Evolutionary conservation across 2,329 filamentous ascomycete species (phyloP), one percentile per base, ranked within the genome.

Genomic region (Ambrosiella cleistominuta): DNA sequence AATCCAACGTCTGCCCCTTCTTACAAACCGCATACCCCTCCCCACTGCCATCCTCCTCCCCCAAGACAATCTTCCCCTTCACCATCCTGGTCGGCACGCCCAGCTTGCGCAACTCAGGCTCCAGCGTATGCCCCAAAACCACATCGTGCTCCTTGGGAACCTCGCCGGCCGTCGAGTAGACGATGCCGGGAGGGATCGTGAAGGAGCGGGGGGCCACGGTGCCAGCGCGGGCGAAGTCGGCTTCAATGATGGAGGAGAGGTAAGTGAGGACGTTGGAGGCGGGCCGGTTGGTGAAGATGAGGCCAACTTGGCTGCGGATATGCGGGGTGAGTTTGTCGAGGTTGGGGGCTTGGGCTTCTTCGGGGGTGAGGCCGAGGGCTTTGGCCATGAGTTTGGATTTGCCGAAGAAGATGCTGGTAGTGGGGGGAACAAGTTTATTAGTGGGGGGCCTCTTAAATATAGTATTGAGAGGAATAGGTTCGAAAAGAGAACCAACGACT

Each of bases 331-430:
- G 81, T 62, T 74, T 72, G 68, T 87, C 76, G 66, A 93, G 81
- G 68, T 88, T 87, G 50, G 86, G 80, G 64, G 88, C 86, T 71
- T 86, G 80, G 72, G 90, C 88, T 66, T 88, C 85, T 67, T 86
- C 85, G 64, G 82, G 77, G 57, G 77, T 83, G 63, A 80, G 79
- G 68, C 93, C 93, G 35, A 98, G 85, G 59, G 93, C 90, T 73
- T 93, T 91, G 66, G 87, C 83, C 89, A 97, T 97, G 70, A 98
- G 90, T 74, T 97, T 97, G 61, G 91, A 97, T 76, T 97, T 98
- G 74, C 91, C 93, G 72, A 96, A 97, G 81, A 97, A 97, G 69
- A 98, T 76, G 65, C 90, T 93, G 47, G 19, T 35, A 9, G 19
- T 11, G n/a, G n/a, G 39, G 39, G n/a, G 39, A n/a, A 42, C 11